Percentiles rank a stretch among this genome's conserved stretches.
phyloP scores from a whole-genome alignment of 2,329 filamentous ascomycete genomes.

The Penicillium sclerotigenum region DNA sequence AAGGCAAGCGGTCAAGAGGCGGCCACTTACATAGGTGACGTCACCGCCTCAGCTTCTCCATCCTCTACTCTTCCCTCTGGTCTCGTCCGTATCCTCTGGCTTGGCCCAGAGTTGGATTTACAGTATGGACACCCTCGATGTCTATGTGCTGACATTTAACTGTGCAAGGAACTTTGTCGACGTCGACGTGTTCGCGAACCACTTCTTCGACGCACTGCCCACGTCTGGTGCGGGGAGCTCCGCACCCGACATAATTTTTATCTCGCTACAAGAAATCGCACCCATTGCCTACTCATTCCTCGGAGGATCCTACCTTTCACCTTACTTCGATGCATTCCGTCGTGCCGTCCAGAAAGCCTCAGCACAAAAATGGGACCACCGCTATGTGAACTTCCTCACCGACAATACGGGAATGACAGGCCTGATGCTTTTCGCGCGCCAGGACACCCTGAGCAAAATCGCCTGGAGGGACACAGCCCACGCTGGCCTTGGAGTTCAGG shows the following conservation, averaged over 20 bases:
- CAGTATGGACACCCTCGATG: slow-evolving; percentile 55
- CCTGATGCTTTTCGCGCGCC: slow-evolving; percentile 76
- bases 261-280: slow-evolving; percentile 81
- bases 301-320: slow-evolving; percentile 71
- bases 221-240: slow-evolving; percentile 47
- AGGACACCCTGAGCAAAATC: slow-evolving; percentile 57
- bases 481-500: slow-evolving; percentile 76
- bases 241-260: slow-evolving; percentile 61
- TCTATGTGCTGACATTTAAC: slow-evolving; percentile 87
- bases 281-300: slow-evolving; percentile 82
- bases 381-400: slow-evolving; percentile 68
- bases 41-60: slow-evolving; percentile 10
- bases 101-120: not conserved
- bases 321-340: slow-evolving; percentile 71
- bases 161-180: slow-evolving; percentile 72
- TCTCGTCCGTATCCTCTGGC: not conserved
- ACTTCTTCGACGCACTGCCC: slow-evolving; percentile 62
- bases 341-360: slow-evolving; percentile 70
- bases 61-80: not conserved
- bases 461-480: slow-evolving; percentile 70
- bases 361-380: slow-evolving; percentile 42
- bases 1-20: not conserved
- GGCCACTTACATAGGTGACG: slow-evolving; percentile 10
- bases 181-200: slow-evolving; percentile 65
- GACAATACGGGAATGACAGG: slow-evolving; percentile 86